A percentile compares a stretch with the other conserved stretches of the same genome.
These are phyloP conservation scores for Apophysomyces ossiformis DNA, from an alignment of 371 early-diverging fungal species.

Conservation along the genomic window DNA sequence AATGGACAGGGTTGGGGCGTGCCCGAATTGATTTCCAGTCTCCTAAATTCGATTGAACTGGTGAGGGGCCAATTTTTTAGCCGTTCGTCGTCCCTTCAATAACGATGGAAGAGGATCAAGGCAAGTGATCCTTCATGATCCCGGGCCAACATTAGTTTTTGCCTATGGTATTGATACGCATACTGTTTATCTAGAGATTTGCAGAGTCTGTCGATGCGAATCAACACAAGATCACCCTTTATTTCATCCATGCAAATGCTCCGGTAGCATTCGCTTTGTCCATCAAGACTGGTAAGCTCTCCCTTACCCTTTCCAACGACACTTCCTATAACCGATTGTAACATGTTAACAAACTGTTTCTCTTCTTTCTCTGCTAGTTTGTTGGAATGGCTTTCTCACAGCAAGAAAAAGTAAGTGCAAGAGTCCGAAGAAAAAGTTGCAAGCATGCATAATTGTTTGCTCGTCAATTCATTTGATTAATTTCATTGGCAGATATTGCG, in stretches of 20 bases:
- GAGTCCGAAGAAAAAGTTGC: background rate
- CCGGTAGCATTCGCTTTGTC: conserved; percentile 88
- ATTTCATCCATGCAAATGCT: conserved; percentile 90
- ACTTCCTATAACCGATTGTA: too few species aligned
- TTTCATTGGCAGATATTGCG: conserved; percentile 64
- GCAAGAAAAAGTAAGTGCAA: conserved; percentile 67
- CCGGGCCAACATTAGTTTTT: background rate
- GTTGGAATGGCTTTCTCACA: conserved; percentile 86
- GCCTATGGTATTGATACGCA: background rate
- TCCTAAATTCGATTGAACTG: background rate
- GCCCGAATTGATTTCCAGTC: background rate
- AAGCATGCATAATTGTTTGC: conserved; percentile 10
- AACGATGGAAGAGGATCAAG: conserved; percentile 12
- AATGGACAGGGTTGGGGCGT: too few species aligned
- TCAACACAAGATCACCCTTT: conserved; percentile 79
- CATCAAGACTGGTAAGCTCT: conserved; percentile 79
- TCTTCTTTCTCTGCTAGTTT: conserved; percentile 49
- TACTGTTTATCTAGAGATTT: conserved; percentile 56
- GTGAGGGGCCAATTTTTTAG: background rate
- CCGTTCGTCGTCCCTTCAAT: conserved; percentile 4
- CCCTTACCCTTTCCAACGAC: background rate
- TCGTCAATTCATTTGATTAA: conserved; percentile 3
- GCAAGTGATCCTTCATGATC: conserved; percentile 7
- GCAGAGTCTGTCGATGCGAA: conserved; percentile 88
- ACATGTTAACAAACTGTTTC: background rate